Conservation (phyloP, 371 early-diverging fungal genomes). For the Apophysomyces variabilis region DNA sequence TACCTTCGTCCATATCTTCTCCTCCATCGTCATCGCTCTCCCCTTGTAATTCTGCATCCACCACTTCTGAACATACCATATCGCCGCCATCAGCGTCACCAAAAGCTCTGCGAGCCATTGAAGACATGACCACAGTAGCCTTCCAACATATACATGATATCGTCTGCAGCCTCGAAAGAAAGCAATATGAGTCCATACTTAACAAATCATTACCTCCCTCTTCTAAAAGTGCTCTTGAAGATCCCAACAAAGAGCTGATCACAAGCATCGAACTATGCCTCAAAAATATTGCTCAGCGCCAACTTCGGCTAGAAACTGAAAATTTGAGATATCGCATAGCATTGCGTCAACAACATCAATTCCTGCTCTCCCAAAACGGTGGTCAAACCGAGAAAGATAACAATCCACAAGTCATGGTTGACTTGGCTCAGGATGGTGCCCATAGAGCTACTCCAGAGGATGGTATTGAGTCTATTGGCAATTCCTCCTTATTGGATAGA, state of each 20-base stretch:
- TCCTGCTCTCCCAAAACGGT: slow-evolving; percentile 22
- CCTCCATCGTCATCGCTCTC: slow-evolving; percentile 4
- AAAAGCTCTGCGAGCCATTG: neutral
- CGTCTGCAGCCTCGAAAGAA: slow-evolving; percentile 34
- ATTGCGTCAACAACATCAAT: slow-evolving; percentile 44
- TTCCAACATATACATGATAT: slow-evolving; percentile 35
- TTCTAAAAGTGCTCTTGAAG: slow-evolving; percentile 10
- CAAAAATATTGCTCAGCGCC: slow-evolving; percentile 42
- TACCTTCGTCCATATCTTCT: slow-evolving; percentile 10
- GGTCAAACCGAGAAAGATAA: neutral
- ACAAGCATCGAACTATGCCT: slow-evolving; percentile 34
- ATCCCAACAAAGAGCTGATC: slow-evolving; percentile 24
- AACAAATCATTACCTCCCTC: slow-evolving; percentile 10
- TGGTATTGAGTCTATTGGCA: slow-evolving; percentile 25
- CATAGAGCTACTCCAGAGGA: slow-evolving; percentile 30
- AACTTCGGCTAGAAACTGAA: slow-evolving; percentile 46
- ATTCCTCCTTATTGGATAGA: slow-evolving; percentile 23
- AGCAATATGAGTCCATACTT: slow-evolving; percentile 30
- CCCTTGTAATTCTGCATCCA: slow-evolving; percentile 9
- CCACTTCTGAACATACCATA: slow-evolving; percentile 2
- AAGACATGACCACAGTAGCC: slow-evolving; percentile 18
- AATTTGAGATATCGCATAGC: slow-evolving; percentile 43
- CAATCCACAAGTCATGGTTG: neutral
- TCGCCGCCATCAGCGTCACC: slow-evolving; percentile 20
- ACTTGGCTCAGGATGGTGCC: neutral